Conservation (phyloP, 139 green algal species). For the Marvania coccoides region DNA sequence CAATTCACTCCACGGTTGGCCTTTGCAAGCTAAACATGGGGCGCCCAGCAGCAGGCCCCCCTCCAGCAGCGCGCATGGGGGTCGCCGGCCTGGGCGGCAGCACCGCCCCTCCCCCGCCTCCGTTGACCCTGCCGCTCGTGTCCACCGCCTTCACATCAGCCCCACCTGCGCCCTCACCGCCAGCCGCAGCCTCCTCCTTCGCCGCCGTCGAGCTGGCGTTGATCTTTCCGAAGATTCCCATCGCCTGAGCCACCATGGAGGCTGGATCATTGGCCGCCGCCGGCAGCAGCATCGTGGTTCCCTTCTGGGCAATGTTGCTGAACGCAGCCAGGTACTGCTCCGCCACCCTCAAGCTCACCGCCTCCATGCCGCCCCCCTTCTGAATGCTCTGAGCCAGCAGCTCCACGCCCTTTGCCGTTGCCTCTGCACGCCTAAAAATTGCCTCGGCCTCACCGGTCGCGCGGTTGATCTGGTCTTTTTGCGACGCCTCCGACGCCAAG, state of each 20-base stretch:
- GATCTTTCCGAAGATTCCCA: constrained; percentile 60
- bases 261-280: constrained; percentile 60
- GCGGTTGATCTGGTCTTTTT: constrained; percentile 77
- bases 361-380: constrained; percentile 49
- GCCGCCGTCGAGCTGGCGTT: no score
- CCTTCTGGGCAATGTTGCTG: constrained; percentile 72
- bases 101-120: no score
- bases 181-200: background rate
- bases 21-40: no score
- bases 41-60: no score
- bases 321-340: constrained; percentile 76
- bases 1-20: no score
- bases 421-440: constrained; percentile 59
- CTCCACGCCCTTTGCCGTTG: constrained; percentile 56
- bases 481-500: constrained; percentile 73
- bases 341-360: constrained; percentile 59
- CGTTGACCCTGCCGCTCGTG: no score
- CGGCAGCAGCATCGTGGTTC: constrained; percentile 87
- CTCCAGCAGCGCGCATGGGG: no score
- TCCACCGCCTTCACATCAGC: background rate
- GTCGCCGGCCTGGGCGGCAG: no score
- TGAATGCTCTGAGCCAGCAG: constrained; percentile 51
- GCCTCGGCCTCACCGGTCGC: constrained; percentile 66
- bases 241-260: constrained; percentile 72
- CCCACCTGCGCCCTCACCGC: background rate